phyloP scores from a whole-genome alignment of 2,329 filamentous ascomycete genomes.

The Aspergillus brunneoviolaceus region DNA sequence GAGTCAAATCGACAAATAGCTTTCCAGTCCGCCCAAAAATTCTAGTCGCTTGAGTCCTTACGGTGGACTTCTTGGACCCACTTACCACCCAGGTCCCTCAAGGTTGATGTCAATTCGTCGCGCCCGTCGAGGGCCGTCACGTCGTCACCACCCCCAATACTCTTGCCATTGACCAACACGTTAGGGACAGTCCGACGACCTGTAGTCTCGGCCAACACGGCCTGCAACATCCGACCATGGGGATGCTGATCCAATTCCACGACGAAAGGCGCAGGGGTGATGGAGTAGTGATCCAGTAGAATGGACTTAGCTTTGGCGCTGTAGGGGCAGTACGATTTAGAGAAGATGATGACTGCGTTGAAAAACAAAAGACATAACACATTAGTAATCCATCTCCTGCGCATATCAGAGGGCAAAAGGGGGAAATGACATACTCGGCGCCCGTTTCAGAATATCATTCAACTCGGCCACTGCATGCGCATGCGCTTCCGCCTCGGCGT shows the following conservation, averaged over 20 bases:
- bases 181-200: slow-evolving; percentile 88
- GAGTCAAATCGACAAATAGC: background rate
- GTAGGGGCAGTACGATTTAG: slow-evolving; percentile 86
- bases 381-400: background rate
- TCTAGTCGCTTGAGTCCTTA: slow-evolving; percentile 15
- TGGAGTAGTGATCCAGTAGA: slow-evolving; percentile 78
- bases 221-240: slow-evolving; percentile 71
- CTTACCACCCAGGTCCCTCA: slow-evolving; percentile 72
- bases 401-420: background rate
- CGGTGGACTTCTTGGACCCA: slow-evolving; percentile 49
- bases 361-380: slow-evolving; percentile 3
- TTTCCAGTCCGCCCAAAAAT: background rate
- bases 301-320: slow-evolving; percentile 83
- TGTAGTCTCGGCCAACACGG: slow-evolving; percentile 68
- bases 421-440: slow-evolving; percentile 64
- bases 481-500: slow-evolving; percentile 51
- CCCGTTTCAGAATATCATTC: slow-evolving; percentile 75
- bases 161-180: slow-evolving; percentile 80
- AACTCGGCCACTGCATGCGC: slow-evolving; percentile 64
- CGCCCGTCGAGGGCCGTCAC: slow-evolving; percentile 68
- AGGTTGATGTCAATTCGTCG: slow-evolving; percentile 67
- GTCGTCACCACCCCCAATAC: slow-evolving; percentile 88
- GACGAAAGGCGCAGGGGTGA: slow-evolving; percentile 78
- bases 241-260: slow-evolving; percentile 86
- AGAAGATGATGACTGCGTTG: slow-evolving; percentile 82